A percentile compares a stretch with the other conserved stretches of the same genome.
phyloP scores from a whole-genome alignment of 306 rosid genomes.

The Comarum palustre region DNA sequence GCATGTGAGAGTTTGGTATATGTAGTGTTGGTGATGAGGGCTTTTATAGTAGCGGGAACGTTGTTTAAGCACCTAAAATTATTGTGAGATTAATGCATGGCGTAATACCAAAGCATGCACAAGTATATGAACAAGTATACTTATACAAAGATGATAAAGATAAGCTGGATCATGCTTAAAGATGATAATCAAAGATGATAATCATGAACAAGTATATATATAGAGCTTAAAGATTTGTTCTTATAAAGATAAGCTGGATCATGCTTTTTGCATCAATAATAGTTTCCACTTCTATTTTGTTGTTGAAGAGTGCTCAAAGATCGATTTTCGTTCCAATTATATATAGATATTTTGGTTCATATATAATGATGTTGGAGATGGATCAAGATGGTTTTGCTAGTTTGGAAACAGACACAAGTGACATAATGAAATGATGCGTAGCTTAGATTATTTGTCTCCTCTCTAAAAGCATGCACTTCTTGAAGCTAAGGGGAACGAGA shows the following conservation, averaged over 20 bases:
- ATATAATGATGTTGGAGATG: conserved; percentile 12
- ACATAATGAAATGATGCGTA: conserved; percentile 11
- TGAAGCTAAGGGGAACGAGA: too few relatives aligned
- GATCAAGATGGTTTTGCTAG: conserved; percentile 41
- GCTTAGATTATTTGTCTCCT: too few relatives aligned
- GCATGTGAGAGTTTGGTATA: too few relatives aligned
- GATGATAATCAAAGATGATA: not conserved
- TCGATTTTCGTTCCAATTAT: not conserved
- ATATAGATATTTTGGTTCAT: not conserved
- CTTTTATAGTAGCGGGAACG: not conserved
- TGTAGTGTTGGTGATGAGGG: too few relatives aligned
- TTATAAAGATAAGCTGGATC: not conserved
- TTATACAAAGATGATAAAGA: not conserved
- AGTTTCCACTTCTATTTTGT: not conserved
- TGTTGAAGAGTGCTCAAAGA: not conserved
- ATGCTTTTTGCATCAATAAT: not conserved
- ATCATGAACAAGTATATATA: too few relatives aligned
- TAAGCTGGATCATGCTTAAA: too few relatives aligned
- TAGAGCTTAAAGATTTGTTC: not conserved
- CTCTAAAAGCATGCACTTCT: too few relatives aligned
- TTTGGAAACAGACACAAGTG: conserved; percentile 57
- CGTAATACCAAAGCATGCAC: not conserved
- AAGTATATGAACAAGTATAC: too few relatives aligned
- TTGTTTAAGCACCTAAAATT: conserved; percentile 30
- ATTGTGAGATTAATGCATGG: not conserved